Evolutionary conservation across 495 filamentous ascomycete species (phyloP), one percentile per base, ranked within the genome.

Genomic region (Aspergillus conjunctus): DNA sequence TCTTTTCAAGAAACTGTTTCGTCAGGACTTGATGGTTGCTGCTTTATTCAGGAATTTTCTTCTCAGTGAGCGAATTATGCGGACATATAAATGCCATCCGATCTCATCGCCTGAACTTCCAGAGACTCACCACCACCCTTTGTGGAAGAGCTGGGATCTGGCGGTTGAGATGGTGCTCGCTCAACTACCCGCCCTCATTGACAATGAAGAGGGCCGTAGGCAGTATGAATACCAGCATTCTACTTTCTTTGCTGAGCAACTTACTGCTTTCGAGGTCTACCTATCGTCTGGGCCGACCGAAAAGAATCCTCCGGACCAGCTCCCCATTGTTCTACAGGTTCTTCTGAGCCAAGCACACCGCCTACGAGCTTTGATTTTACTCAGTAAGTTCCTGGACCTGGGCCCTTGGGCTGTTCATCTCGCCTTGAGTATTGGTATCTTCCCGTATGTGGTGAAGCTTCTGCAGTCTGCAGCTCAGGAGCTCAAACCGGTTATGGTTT

Each of bases 1-100:
- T 15, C 76, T 96, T 17, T 99, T 99, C 74, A 93, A 95, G 76
- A 95, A 95, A 66, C 89, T 97, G 52, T 99, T 98, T 70, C 80
- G 94, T 10, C 94, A 99, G 68, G 94, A 99, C 71, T 79, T 99
- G n/a, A 98, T 99, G 94, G 94, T 98, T 31, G 94, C 94, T 14
- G 94, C 94, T 14, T 81, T 99, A 0, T 99, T 98, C 72, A 83
- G 94, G 33, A 98, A 98, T 70, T 99, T 97, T 67, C 81, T 99
- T 8, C 85, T 99, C 7, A 91, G 91, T 20, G 94, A 98, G 74
- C 85, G 94, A 55, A 90, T 98, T 59, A 97, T 99, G 94, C 85
- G 88, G 51, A 89, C 91, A 5, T 95, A 98, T 68, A 91, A 92
- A 61, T 98, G 95, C 71, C 90, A 93, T 68, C 94, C 94, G 3